Percentiles rank a stretch among this genome's conserved stretches.
Evolutionary conservation across 441 rosid genomes (phyloP).

Genomic region (Adansonia grandidieri): DNA sequence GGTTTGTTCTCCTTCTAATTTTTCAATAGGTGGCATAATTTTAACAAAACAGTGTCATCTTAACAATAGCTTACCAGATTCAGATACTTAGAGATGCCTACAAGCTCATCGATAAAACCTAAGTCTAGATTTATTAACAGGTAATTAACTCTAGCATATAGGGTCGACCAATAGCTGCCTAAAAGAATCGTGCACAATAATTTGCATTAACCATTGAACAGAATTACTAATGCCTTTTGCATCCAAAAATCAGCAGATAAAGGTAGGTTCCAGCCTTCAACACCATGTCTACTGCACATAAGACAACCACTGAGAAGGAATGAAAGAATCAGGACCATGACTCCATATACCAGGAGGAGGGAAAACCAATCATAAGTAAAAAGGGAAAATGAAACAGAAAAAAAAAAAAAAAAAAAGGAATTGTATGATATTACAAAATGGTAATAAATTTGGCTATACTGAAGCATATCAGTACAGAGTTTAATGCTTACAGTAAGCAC

Average conservation of each 20-base stretch:
- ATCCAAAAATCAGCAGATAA: neutral
- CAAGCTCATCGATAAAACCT: neutral
- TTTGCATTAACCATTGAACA: neutral
- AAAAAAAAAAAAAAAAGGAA: neutral
- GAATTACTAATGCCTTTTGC: neutral
- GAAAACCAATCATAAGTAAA: conserved; percentile 11
- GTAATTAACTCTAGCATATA: neutral
- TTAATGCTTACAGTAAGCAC: conserved; percentile 76
- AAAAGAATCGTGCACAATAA: neutral
- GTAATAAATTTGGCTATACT: conserved; percentile 6
- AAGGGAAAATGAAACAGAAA: neutral
- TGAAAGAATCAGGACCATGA: conserved; percentile 12
- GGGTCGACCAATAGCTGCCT: neutral
- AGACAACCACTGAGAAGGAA: conserved; percentile 8
- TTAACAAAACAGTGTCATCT: conserved; percentile 1
- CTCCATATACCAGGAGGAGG: neutral
- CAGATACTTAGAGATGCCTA: conserved; percentile 5
- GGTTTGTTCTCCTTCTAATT: neutral
- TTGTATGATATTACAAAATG: neutral
- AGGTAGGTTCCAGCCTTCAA: neutral
- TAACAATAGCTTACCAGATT: neutral
- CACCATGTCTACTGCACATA: neutral
- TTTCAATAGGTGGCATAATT: neutral
- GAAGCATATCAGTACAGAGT: conserved; percentile 16
- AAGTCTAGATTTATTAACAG: neutral